Evolutionary conservation across 495 filamentous ascomycete species (phyloP).

Genomic region (Acidomyces sp.): DNA sequence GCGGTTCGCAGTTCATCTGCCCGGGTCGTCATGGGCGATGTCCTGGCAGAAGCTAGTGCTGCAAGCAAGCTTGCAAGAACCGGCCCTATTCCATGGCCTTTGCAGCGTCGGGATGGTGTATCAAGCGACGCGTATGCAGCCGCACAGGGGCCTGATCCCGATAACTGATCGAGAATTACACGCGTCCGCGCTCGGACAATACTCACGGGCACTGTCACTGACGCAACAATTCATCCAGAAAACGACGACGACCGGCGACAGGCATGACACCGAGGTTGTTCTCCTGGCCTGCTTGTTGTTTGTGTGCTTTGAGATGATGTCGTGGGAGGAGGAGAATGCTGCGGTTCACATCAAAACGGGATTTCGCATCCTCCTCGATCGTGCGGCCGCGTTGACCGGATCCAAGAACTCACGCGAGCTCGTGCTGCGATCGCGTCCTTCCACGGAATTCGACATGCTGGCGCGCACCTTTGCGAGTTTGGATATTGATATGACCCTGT

Average conservation of each 20-base stretch:
- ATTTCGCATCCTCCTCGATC: too few relatives aligned
- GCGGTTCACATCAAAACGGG: too few relatives aligned
- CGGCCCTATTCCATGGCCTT: background rate
- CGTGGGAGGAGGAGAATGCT: too few relatives aligned
- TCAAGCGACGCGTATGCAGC: background rate
- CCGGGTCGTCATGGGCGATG: background rate
- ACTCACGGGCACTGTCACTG: background rate
- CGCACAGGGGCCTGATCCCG: background rate
- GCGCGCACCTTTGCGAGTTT: too few relatives aligned
- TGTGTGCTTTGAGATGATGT: slow-evolving; percentile 1
- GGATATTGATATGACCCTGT: too few relatives aligned
- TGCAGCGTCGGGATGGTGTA: background rate
- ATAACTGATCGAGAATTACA: background rate
- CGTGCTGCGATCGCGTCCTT: too few relatives aligned
- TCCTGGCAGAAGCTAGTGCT: too few relatives aligned
- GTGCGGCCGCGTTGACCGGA: too few relatives aligned
- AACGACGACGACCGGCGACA: background rate
- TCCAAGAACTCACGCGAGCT: too few relatives aligned
- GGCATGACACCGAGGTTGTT: background rate
- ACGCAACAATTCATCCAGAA: background rate
- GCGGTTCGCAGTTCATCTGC: too few relatives aligned
- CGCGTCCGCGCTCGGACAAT: background rate
- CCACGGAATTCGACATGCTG: too few relatives aligned
- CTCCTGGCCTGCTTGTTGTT: background rate
- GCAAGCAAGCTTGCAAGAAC: too few relatives aligned